A percentile compares a stretch with the other conserved stretches of the same genome.
Conservation (phyloP, 305 asterid species). For the Fraxinus xanthoxyloides region DNA sequence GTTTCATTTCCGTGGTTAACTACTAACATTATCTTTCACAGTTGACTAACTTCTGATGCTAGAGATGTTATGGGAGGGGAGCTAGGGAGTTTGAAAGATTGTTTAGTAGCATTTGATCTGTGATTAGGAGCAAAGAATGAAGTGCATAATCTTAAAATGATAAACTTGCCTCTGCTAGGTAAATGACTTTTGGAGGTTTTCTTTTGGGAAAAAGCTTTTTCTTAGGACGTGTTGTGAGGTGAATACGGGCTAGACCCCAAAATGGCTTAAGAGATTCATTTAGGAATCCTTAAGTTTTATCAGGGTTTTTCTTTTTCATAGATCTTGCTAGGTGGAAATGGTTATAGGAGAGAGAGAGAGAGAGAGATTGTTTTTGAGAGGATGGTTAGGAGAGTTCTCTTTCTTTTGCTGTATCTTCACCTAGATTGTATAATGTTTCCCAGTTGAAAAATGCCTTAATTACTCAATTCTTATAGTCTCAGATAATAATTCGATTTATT, state of each 20-base stretch:
- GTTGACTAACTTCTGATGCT: slow-evolving; percentile 3
- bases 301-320: neutral
- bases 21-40: slow-evolving; percentile 4
- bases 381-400: neutral
- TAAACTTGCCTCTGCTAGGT: neutral
- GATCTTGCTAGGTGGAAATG: neutral
- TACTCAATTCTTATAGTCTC: neutral
- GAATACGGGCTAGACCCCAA: neutral
- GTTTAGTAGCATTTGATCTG: neutral
- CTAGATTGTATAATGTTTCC: neutral
- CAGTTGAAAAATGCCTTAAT: neutral
- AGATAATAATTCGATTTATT: neutral
- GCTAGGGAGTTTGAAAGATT: neutral
- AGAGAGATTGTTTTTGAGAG: neutral
- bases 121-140: neutral
- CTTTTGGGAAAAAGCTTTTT: neutral
- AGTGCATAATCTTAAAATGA: neutral
- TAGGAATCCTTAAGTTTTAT: neutral
- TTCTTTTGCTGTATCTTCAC: neutral
- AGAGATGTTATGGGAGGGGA: neutral
- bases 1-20: neutral
- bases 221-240: neutral
- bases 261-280: neutral
- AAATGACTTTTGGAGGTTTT: neutral
- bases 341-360: neutral